A percentile compares a stretch with the other conserved stretches of the same genome.
Conservation (phyloP, 495 filamentous ascomycete species). For the Penicillium fimorum region DNA sequence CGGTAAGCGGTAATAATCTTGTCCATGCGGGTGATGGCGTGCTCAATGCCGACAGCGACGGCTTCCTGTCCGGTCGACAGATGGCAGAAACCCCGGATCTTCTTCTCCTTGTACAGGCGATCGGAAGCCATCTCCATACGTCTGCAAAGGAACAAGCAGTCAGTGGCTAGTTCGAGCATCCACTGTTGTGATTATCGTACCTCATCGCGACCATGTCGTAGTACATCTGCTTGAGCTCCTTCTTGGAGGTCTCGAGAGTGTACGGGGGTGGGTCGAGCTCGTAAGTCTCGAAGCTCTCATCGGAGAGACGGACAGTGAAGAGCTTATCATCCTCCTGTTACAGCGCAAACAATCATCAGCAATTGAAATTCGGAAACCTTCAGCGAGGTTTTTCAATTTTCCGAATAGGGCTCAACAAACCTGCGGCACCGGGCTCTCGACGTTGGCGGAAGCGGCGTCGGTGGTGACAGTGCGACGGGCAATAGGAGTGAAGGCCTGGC, state of each 20-base stretch:
- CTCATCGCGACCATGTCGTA: constrained; percentile 91
- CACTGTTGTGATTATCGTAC: constrained; percentile 49
- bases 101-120: constrained; percentile 98
- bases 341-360: constrained; percentile 28
- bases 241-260: constrained; percentile 90
- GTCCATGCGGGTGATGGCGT: constrained; percentile 86
- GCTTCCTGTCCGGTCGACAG: constrained; percentile 97
- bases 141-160: constrained; percentile 42
- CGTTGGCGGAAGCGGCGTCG: constrained; percentile 87
- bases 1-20: constrained; percentile 97
- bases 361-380: constrained; percentile 12
- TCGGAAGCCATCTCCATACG: constrained; percentile 99
- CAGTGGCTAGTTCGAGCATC: neutral
- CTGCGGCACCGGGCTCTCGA: constrained; percentile 65
- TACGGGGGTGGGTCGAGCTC: constrained; percentile 94
- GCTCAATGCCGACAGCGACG: constrained; percentile 94
- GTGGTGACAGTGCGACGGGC: constrained; percentile 82
- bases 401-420: constrained; percentile 64
- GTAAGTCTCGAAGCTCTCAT: constrained; percentile 99
- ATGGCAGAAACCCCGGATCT: constrained; percentile 99
- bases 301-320: constrained; percentile 87
- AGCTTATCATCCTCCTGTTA: constrained; percentile 85
- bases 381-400: constrained; percentile 20
- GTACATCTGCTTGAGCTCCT: constrained; percentile 98
- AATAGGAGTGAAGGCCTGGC: constrained; percentile 52